phyloP scores from a whole-genome alignment of 2,329 filamentous ascomycete genomes.

The Talaromyces rugulosus region DNA sequence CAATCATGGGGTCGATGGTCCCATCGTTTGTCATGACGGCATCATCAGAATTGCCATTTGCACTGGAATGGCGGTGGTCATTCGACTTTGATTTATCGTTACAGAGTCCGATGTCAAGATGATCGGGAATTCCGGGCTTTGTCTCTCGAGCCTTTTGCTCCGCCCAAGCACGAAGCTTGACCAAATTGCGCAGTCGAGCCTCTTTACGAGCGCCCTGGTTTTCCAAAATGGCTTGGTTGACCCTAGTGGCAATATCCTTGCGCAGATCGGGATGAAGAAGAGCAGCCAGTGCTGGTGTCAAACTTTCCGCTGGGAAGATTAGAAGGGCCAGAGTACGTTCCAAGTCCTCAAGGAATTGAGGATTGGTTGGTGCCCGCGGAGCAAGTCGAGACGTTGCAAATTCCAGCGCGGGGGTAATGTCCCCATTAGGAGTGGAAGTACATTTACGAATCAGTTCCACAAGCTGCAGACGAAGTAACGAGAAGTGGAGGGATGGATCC shows the following conservation, averaged over 20 bases:
- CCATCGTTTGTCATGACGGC: conserved; percentile 40
- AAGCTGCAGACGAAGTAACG: conserved; percentile 81
- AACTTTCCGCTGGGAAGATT: conserved; percentile 76
- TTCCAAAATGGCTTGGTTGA: conserved; percentile 82
- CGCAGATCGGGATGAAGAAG: conserved; percentile 77
- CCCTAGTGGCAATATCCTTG: conserved; percentile 75
- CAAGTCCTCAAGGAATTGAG: conserved; percentile 76
- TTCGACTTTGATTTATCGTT: conserved; percentile 26
- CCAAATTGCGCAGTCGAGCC: conserved; percentile 74
- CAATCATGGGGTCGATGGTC: conserved; percentile 39
- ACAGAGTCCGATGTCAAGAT: conserved; percentile 42
- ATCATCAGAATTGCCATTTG: conserved; percentile 32
- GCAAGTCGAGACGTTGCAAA: conserved; percentile 87
- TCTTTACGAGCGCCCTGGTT: conserved; percentile 70
- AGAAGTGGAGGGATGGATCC: conserved; percentile 80
- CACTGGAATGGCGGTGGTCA: conserved; percentile 15
- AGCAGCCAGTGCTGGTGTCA: conserved; percentile 69
- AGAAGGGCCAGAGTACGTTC: conserved; percentile 91
- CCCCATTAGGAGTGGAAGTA: conserved; percentile 60
- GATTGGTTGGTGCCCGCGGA: conserved; percentile 76
- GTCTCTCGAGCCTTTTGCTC: conserved; percentile 55
- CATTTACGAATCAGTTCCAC: conserved; percentile 86
- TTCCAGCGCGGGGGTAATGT: conserved; percentile 74
- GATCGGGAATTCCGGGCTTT: conserved; percentile 45
- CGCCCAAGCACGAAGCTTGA: conserved; percentile 80